These are phyloP conservation scores for Apiotrichum gracile DNA, from an alignment of 1,284 basidiomycete genomes.

Conservation along the genomic window DNA sequence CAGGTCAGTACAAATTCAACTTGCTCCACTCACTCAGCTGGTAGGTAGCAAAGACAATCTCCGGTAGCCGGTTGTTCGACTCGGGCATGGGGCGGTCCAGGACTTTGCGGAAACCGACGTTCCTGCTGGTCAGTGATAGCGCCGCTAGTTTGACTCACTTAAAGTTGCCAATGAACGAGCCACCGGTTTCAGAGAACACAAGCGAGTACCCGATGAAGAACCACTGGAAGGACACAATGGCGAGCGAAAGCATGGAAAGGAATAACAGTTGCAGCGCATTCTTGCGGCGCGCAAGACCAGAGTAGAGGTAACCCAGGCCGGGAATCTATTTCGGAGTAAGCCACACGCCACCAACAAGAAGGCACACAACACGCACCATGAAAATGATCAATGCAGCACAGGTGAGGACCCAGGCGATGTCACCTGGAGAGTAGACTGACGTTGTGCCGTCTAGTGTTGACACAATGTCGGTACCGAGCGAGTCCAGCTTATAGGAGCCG, in stretches of 20 bases:
- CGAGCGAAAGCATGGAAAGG: slow-evolving; percentile 61
- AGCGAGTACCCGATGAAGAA: slow-evolving; percentile 79
- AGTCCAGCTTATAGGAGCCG: slow-evolving; percentile 14
- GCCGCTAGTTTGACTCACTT: slow-evolving; percentile 19
- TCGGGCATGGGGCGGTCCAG: slow-evolving; percentile 69
- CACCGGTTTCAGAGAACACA: slow-evolving; percentile 66
- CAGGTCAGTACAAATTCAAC: slow-evolving; percentile 10
- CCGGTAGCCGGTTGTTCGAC: slow-evolving; percentile 52
- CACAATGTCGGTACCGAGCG: slow-evolving; percentile 28
- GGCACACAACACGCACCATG: slow-evolving; percentile 37
- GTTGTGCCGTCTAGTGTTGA: slow-evolving; percentile 19
- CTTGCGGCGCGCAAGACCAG: slow-evolving; percentile 69
- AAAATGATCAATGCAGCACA: slow-evolving; percentile 69
- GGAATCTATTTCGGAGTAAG: slow-evolving; percentile 50
- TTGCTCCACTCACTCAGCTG: slow-evolving; percentile 52
- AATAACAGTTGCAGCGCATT: slow-evolving; percentile 53
- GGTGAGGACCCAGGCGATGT: slow-evolving; percentile 75
- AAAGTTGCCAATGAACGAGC: slow-evolving; percentile 59
- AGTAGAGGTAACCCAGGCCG: slow-evolving; percentile 73
- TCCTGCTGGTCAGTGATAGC: slow-evolving; percentile 21
- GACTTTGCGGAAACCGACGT: slow-evolving; percentile 58
- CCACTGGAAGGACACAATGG: slow-evolving; percentile 75
- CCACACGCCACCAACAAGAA: neutral
- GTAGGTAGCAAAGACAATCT: slow-evolving; percentile 69
- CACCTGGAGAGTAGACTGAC: slow-evolving; percentile 62